phyloP scores from a whole-genome alignment of 208 protist genomes.

The Zelonia costaricensis region DNA sequence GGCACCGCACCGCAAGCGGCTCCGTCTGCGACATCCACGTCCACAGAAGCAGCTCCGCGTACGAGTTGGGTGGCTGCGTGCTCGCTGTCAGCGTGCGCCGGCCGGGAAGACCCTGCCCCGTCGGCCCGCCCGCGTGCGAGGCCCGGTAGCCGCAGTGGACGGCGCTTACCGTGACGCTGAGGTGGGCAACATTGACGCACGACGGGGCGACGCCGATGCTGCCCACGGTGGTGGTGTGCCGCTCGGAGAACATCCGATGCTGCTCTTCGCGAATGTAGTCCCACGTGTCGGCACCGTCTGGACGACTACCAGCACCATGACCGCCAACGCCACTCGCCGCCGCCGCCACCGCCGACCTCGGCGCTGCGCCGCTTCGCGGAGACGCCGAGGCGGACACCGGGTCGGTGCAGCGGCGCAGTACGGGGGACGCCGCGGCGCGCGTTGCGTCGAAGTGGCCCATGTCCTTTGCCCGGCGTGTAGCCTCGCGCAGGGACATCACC shows the following conservation, averaged over 20 bases:
- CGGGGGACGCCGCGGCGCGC: neutral
- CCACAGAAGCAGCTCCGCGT: conserved; percentile 43
- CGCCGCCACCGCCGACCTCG: neutral
- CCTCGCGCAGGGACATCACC: conserved; percentile 8
- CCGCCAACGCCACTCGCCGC: too few species aligned
- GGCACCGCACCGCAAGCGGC: conserved; percentile 46
- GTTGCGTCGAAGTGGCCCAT: conserved; percentile 5
- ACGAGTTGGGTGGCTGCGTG: neutral
- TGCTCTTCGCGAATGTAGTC: conserved; percentile 5
- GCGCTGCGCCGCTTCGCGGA: neutral
- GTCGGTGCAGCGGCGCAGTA: conserved; percentile 10
- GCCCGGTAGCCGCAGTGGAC: conserved; percentile 40
- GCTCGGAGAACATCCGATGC: conserved; percentile 13
- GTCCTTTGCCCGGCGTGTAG: neutral
- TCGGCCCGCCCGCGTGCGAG: conserved; percentile 9
- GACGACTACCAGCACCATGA: too few species aligned
- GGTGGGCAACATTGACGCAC: conserved; percentile 40
- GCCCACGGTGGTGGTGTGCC: conserved; percentile 8
- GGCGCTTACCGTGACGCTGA: conserved; percentile 47
- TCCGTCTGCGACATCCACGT: conserved; percentile 24
- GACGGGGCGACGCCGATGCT: conserved; percentile 2
- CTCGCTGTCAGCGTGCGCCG: conserved; percentile 11
- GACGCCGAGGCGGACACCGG: neutral
- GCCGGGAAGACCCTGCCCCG: neutral
- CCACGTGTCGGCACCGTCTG: conserved; percentile 7